Conservation (phyloP, 148 eudicot genomes). For the Cornus kousa region DNA sequence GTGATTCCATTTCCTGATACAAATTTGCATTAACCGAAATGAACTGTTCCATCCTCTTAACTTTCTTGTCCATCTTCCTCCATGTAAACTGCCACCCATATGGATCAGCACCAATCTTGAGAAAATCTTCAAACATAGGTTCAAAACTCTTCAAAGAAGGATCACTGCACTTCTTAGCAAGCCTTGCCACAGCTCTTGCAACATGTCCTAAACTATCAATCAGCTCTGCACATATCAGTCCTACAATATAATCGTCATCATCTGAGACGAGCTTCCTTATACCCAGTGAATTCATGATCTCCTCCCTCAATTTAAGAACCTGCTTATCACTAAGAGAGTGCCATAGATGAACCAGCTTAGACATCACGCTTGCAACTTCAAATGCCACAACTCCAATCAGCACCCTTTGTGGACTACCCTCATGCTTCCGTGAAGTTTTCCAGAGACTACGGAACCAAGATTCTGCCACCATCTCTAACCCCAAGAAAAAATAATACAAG, state of each 20-base stretch:
- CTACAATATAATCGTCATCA: constrained; percentile 45
- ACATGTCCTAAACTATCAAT: constrained; percentile 41
- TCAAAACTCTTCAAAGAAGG: constrained; percentile 51
- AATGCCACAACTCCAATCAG: constrained; percentile 56
- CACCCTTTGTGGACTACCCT: constrained; percentile 15
- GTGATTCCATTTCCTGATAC: constrained; percentile 59
- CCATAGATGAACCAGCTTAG: constrained; percentile 56
- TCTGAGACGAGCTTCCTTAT: constrained; percentile 57
- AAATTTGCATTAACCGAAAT: constrained; percentile 41
- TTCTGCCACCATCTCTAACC: constrained; percentile 45
- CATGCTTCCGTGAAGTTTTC: constrained; percentile 45
- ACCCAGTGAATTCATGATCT: constrained; percentile 47
- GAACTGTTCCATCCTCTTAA: constrained; percentile 58
- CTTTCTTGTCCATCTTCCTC: constrained; percentile 61
- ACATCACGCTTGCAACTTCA: constrained; percentile 63
- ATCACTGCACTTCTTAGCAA: constrained; percentile 55
- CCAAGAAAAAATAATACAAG: background rate
- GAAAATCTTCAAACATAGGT: constrained; percentile 37
- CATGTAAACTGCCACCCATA: constrained; percentile 45
- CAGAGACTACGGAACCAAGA: constrained; percentile 65
- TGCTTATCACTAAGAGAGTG: constrained; percentile 53
- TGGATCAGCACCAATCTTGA: constrained; percentile 36
- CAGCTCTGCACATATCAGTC: constrained; percentile 48
- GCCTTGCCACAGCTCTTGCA: constrained; percentile 47
- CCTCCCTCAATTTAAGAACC: constrained; percentile 46